Conservation (phyloP, 2,329 filamentous ascomycete genomes). For the Pseudogymnoascus sp. region DNA sequence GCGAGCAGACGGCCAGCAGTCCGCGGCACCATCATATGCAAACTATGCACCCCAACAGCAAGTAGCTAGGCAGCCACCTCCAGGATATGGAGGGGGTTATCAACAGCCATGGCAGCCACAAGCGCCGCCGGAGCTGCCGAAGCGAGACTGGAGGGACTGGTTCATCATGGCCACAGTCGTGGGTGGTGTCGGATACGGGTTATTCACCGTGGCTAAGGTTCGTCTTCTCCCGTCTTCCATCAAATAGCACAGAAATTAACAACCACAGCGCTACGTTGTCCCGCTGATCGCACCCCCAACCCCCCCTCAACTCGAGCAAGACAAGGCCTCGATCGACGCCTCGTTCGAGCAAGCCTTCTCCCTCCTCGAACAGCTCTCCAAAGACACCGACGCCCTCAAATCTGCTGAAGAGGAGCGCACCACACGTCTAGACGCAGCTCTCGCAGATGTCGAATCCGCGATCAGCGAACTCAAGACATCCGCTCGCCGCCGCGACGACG, state of each 20-base stretch:
- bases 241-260: conserved; percentile 19
- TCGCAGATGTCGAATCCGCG: conserved; percentile 77
- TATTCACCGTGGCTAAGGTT: conserved; percentile 83
- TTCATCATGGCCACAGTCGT: conserved; percentile 99
- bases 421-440: conserved; percentile 69
- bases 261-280: conserved; percentile 69
- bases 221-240: no score
- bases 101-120: conserved; percentile 50
- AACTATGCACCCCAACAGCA: conserved; percentile 37
- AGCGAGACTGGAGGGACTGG: conserved; percentile 94
- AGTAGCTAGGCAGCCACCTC: conserved; percentile 30
- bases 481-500: conserved; percentile 75
- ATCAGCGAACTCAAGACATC: conserved; percentile 74
- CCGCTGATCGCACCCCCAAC: conserved; percentile 90
- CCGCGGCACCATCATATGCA: conserved; percentile 32
- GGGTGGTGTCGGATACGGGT: conserved; percentile 77
- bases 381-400: conserved; percentile 85
- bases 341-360: conserved; percentile 89
- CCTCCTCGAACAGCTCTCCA: conserved; percentile 82
- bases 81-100: conserved; percentile 39
- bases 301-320: conserved; percentile 84
- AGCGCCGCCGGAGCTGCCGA: conserved; percentile 53
- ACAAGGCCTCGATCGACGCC: conserved; percentile 87
- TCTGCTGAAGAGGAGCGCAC: conserved; percentile 76
- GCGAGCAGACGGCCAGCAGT: conserved; percentile 56